These are phyloP conservation scores for Wickerhamia fluorescens DNA, from an alignment of 805 yeast species.

Conservation along the genomic window DNA sequence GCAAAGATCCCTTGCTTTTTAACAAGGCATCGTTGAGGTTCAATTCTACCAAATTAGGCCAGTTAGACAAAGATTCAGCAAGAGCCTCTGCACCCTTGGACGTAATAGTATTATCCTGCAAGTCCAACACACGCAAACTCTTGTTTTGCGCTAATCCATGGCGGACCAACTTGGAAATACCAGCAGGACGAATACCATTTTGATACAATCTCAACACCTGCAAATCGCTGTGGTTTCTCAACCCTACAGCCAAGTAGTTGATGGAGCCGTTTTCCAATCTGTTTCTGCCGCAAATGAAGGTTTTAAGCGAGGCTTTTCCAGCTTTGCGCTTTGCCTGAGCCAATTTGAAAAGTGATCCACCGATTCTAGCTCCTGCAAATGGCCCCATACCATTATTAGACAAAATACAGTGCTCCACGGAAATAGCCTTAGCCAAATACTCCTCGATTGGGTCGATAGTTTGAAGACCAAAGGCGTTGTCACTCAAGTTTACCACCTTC, in stretches of 20 bases:
- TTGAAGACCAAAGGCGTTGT: constrained; percentile 95
- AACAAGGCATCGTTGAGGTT: constrained; percentile 86
- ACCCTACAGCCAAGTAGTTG: constrained; percentile 75
- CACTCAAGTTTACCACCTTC: constrained; percentile 74
- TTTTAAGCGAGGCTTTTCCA: constrained; percentile 51
- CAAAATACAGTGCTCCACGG: constrained; percentile 78
- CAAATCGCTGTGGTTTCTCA: constrained; percentile 70
- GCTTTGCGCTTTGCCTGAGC: constrained; percentile 55
- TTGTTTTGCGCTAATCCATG: constrained; percentile 64
- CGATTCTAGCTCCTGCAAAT: constrained; percentile 91
- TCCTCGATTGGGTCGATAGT: constrained; percentile 85
- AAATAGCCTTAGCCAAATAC: constrained; percentile 65
- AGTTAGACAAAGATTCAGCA: constrained; percentile 41
- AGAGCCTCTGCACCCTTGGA: constrained; percentile 51
- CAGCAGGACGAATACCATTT: constrained; percentile 95
- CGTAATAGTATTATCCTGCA: constrained; percentile 95
- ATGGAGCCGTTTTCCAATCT: constrained; percentile 94
- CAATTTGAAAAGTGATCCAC: constrained; percentile 70
- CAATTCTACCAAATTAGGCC: constrained; percentile 69
- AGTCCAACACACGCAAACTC: constrained; percentile 62
- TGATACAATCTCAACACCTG: constrained; percentile 78
- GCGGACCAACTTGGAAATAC: constrained; percentile 65
- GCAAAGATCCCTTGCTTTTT: constrained; percentile 67
- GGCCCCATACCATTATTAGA: constrained; percentile 99
- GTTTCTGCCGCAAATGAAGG: constrained; percentile 95